Base-by-base conservation (phyloP, 2,329 filamentous ascomycete species). In the Colletotrichum sp. region DNA sequence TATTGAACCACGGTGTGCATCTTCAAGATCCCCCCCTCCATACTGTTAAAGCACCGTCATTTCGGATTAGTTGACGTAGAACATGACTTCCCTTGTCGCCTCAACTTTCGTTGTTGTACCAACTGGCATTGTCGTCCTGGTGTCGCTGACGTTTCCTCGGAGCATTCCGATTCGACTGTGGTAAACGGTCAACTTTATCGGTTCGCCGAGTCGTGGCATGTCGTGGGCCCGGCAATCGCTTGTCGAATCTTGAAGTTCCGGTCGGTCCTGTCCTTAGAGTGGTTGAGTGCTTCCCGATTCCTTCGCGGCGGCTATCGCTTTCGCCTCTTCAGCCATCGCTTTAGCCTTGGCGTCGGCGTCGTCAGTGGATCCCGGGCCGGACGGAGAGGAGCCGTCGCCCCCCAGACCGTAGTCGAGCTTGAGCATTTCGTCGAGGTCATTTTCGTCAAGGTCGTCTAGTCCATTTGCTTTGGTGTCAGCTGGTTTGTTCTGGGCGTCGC, bases 261-360 rank as follows among this genome's bases (percentile, higher is more conserved):
- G 16, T 64, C 32, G 21, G 32, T 36, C 18, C 6, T 12, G 16
- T 14, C 36, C 26, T 63, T 39, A 63, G n/a, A 70, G 24, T 28
- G 57, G 68, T 63, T 43, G 14, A 18, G 18, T 7, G 26, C 61
- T 64, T 30, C 26, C 24, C 55, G 13, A 26, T 43, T 34, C 43
- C 57, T 68, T 43, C 21, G 28, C 64, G 10, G 57, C 71, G 13
- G 70, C 71, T 48, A 43, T 70, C 30, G 59, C 52, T 28, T 64
- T 55, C 32, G 66, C 72, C 16, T 60, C 71, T 14, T 63, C 67
- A 43, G 60, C 71, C 66, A 48, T 71, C 12, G 60, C 74, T 43
- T 75, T 71, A 7, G 71, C 71, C 39, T 67, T 63, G 24, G 74
- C 74, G 43, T 75, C 73, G 30, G 63, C 73, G 36, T 71, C 74